These are phyloP conservation scores for Dimargaris cristalligena DNA, from an alignment of 192 early-diverging fungal genomes.

Conservation along the genomic window DNA sequence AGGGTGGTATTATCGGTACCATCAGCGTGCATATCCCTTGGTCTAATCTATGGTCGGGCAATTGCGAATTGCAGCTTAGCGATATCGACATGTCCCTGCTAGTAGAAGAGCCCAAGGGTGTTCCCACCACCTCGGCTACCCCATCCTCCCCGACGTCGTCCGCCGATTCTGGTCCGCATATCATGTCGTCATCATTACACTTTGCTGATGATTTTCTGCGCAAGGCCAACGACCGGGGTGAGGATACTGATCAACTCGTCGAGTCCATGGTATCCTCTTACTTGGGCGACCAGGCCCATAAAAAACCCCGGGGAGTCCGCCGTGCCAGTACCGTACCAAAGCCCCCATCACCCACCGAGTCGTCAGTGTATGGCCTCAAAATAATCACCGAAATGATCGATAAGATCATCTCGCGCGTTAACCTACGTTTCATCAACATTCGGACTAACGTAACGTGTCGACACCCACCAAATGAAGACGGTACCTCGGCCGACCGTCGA, in stretches of 20 bases:
- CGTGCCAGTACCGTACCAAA: constrained; percentile 21
- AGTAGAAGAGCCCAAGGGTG: constrained; percentile 9
- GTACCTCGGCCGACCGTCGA: background rate
- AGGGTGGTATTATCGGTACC: constrained; percentile 43
- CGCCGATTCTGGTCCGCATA: constrained; percentile 39
- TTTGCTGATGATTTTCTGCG: constrained; percentile 80
- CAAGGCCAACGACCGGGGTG: constrained; percentile 21
- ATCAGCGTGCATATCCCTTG: constrained; percentile 64
- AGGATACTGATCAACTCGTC: constrained; percentile 7
- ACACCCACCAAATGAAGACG: background rate
- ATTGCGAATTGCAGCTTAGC: constrained; percentile 53
- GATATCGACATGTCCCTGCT: constrained; percentile 38
- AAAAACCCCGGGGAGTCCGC: too few species aligned
- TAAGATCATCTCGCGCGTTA: constrained; percentile 64
- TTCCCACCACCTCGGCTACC: constrained; percentile 9
- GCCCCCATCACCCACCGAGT: constrained; percentile 12
- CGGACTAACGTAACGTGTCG: background rate
- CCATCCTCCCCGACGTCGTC: constrained; percentile 24
- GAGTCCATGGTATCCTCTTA: constrained; percentile 23
- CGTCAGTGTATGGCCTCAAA: constrained; percentile 45
- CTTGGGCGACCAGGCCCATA: constrained; percentile 12
- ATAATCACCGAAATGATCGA: constrained; percentile 68
- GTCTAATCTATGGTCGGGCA: constrained; percentile 67
- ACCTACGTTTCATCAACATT: constrained; percentile 37
- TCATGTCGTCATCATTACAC: constrained; percentile 65